A percentile compares a stretch with the other conserved stretches of the same genome.
Conservation (phyloP, 2,329 filamentous ascomycete species). For the Colletotrichum karsti region DNA sequence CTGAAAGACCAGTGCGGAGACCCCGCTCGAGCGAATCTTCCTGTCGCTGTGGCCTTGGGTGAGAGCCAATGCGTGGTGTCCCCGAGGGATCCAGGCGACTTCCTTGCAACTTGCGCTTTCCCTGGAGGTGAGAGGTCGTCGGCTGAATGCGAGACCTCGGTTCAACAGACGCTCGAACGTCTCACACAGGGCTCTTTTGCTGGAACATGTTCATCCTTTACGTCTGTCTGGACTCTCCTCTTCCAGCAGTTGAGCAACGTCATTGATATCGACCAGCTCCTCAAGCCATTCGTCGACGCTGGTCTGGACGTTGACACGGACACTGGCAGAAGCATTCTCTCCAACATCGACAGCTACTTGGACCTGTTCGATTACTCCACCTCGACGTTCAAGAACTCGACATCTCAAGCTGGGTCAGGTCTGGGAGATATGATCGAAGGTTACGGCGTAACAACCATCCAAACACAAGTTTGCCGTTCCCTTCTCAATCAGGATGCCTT, state of each 20-base stretch:
- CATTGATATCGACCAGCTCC: constrained; percentile 4
- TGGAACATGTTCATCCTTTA: constrained; percentile 43
- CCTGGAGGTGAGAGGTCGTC: constrained; percentile 40
- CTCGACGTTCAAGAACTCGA: constrained; percentile 34
- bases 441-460: constrained; percentile 42
- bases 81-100: constrained; percentile 15
- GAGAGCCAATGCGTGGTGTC: constrained; percentile 36
- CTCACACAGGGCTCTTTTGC: constrained; percentile 44
- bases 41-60: constrained; percentile 42
- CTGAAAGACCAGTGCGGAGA: constrained; percentile 45
- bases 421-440: constrained; percentile 40
- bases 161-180: constrained; percentile 42
- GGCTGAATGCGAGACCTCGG: constrained; percentile 39
- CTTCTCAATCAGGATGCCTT: constrained; percentile 41
- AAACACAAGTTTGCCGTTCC: constrained; percentile 42
- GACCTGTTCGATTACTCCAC: constrained; percentile 36
- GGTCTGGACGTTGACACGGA: neutral
- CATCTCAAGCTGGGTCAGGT: constrained; percentile 34
- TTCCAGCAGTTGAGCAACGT: constrained; percentile 40
- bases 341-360: constrained; percentile 12
- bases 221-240: constrained; percentile 39
- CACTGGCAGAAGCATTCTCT: neutral
- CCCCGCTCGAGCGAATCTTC: constrained; percentile 35
- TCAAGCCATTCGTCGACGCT: constrained; percentile 14
- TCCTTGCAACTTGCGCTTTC: constrained; percentile 42